phyloP scores from a whole-genome alignment of 768 basidiomycete species.

The Amanita exitialis region DNA sequence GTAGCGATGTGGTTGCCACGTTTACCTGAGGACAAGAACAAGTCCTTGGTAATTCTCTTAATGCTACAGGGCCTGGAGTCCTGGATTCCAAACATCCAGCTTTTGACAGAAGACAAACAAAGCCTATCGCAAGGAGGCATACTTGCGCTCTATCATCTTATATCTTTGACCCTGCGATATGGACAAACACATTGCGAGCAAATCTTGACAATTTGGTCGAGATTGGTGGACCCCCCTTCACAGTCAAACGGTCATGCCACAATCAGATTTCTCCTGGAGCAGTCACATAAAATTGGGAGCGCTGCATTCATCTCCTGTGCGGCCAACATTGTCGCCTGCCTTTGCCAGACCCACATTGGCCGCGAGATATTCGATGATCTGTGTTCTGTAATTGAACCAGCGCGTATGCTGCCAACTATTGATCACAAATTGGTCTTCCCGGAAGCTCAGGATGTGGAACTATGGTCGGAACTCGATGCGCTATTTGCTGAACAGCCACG shows the following conservation, averaged over 20 bases:
- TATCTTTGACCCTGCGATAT: slow-evolving; percentile 74
- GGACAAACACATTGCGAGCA: slow-evolving; percentile 70
- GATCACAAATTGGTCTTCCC: slow-evolving; percentile 62
- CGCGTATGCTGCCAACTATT: slow-evolving; percentile 70
- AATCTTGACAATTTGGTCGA: slow-evolving; percentile 68
- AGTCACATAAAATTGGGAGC: slow-evolving; percentile 78
- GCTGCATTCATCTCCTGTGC: slow-evolving; percentile 70
- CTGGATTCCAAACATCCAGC: slow-evolving; percentile 73
- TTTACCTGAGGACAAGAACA: slow-evolving; percentile 38
- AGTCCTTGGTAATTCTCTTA: slow-evolving; percentile 38
- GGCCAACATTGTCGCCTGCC: slow-evolving; percentile 71
- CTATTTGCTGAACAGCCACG: slow-evolving; percentile 67
- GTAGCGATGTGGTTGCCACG: slow-evolving; percentile 66
- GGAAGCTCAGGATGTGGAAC: slow-evolving; percentile 54
- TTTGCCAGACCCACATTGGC: slow-evolving; percentile 70
- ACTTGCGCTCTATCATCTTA: slow-evolving; percentile 66
- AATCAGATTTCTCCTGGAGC: slow-evolving; percentile 76
- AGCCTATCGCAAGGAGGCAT: slow-evolving; percentile 49
- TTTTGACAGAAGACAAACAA: slow-evolving; percentile 51
- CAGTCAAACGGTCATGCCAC: slow-evolving; percentile 71
- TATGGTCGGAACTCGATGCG: slow-evolving; percentile 74
- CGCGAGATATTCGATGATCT: slow-evolving; percentile 71
- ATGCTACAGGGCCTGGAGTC: slow-evolving; percentile 73
- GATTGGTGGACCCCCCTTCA: slow-evolving; percentile 62
- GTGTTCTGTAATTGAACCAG: slow-evolving; percentile 77